A percentile compares a stretch with the other conserved stretches of the same genome.
Evolutionary conservation across 75 land plant species (phyloP).

Genomic region (Cryptomeria japonica): DNA sequence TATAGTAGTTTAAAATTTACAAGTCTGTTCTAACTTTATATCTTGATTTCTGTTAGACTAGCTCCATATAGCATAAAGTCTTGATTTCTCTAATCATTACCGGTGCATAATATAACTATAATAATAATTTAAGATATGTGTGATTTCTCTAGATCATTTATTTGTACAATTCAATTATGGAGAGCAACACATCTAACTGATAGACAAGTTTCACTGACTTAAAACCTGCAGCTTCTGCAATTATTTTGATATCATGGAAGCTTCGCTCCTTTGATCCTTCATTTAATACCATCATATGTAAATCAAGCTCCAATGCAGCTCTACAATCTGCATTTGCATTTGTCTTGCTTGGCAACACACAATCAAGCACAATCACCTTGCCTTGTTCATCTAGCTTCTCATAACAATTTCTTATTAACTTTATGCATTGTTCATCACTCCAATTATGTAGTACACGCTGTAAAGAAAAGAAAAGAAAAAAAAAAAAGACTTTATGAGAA

Average conservation of each 20-base stretch:
- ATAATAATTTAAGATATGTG: no score
- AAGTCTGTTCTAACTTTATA: background rate
- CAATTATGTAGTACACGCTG: slow-evolving; percentile 74
- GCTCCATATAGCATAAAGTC: background rate
- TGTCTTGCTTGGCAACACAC: slow-evolving; percentile 30
- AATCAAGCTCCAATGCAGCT: slow-evolving; percentile 34
- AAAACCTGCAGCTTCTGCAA: slow-evolving; percentile 64
- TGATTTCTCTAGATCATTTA: background rate
- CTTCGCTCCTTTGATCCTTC: slow-evolving; percentile 73
- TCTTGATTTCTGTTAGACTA: background rate
- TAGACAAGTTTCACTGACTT: background rate
- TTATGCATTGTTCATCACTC: slow-evolving; percentile 60
- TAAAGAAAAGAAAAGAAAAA: background rate
- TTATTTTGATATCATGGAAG: slow-evolving; percentile 39
- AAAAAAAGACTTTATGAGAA: background rate
- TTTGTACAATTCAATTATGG: background rate
- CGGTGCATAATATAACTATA: no score
- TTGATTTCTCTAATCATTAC: no score
- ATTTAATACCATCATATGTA: slow-evolving; percentile 51
- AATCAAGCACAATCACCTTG: slow-evolving; percentile 56
- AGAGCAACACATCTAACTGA: background rate
- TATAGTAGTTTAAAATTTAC: no score
- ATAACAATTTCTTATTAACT: slow-evolving; percentile 57
- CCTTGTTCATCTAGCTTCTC: slow-evolving; percentile 48
- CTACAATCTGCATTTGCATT: slow-evolving; percentile 22